Percentiles rank a stretch among this genome's conserved stretches.
Conservation (phyloP, 2,329 filamentous ascomycete species). For the Akanthomyces dipterigenus region DNA sequence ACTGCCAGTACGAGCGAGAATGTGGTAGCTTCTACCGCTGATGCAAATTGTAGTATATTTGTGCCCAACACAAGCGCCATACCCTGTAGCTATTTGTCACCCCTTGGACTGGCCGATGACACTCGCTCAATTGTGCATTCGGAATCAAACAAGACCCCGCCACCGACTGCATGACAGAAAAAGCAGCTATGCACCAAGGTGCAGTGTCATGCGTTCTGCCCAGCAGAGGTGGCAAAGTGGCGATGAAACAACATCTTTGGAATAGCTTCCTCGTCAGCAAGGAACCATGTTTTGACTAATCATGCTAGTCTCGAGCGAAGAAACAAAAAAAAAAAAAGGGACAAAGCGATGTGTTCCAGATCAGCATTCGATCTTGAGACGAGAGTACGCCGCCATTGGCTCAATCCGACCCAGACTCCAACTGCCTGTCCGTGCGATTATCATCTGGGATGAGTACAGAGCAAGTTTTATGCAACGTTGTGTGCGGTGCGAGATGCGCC, state of each 20-base stretch:
- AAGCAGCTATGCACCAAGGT: not conserved
- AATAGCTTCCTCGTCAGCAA: not conserved
- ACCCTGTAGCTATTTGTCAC: not conserved
- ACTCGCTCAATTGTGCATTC: not conserved
- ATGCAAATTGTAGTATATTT: not conserved
- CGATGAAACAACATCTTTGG: not conserved
- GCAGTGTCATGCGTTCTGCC: not conserved
- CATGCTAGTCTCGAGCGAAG: not conserved
- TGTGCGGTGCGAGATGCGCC: not conserved
- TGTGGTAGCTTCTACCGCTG: not conserved
- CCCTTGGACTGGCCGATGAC: not conserved
- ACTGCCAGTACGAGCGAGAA: not conserved
- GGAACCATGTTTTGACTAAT: not conserved
- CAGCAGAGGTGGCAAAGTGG: not conserved
- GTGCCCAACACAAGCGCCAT: not conserved
- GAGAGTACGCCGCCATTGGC: not conserved
- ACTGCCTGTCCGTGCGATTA: not conserved
- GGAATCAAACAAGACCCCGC: not conserved
- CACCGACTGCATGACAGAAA: not conserved
- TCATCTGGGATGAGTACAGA: not conserved
- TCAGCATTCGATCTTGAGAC: not conserved
- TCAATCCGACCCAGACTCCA: not conserved
- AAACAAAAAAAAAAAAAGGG: not conserved
- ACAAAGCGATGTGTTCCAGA: constrained; percentile 8
- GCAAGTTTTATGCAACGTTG: too few species aligned